Evolutionary conservation across 805 yeast genomes (phyloP).

Genomic region (Kodamaea laetipori): DNA sequence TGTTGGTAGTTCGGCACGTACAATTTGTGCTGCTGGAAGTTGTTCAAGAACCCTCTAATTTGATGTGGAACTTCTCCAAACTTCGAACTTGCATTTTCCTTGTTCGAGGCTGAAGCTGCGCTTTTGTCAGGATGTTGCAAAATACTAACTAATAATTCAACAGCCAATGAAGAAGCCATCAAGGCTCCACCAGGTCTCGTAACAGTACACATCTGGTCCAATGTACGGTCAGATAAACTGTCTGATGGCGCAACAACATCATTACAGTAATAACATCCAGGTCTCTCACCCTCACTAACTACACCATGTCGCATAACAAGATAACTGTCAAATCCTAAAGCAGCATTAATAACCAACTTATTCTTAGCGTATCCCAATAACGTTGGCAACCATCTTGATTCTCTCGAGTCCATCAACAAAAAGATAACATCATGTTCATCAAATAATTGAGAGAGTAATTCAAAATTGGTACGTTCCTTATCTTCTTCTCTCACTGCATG

Average conservation of each 20-base stretch:
- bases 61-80: constrained; percentile 87
- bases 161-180: constrained; percentile 83
- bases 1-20: constrained; percentile 69
- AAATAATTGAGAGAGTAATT: constrained; percentile 53
- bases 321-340: constrained; percentile 91
- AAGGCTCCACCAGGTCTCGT: constrained; percentile 95
- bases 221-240: constrained; percentile 79
- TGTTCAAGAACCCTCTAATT: constrained; percentile 78
- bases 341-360: constrained; percentile 86
- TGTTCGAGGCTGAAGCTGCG: constrained; percentile 39
- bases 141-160: constrained; percentile 74
- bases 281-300: constrained; percentile 13
- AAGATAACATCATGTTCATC: constrained; percentile 74
- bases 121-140: constrained; percentile 64
- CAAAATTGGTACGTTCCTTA: constrained; percentile 52
- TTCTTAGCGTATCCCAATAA: constrained; percentile 65
- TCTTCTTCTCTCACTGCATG: constrained; percentile 70
- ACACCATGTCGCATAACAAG: constrained; percentile 91
- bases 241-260: constrained; percentile 95
- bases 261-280: constrained; percentile 93
- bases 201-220: constrained; percentile 99
- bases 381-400: constrained; percentile 97
- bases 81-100: constrained; percentile 31
- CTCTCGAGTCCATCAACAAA: constrained; percentile 90
- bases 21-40: constrained; percentile 63